Percentiles rank a stretch among this genome's conserved stretches.
Evolutionary conservation across 305 asterid species (phyloP).

Genomic region (Petunia hybrid): DNA sequence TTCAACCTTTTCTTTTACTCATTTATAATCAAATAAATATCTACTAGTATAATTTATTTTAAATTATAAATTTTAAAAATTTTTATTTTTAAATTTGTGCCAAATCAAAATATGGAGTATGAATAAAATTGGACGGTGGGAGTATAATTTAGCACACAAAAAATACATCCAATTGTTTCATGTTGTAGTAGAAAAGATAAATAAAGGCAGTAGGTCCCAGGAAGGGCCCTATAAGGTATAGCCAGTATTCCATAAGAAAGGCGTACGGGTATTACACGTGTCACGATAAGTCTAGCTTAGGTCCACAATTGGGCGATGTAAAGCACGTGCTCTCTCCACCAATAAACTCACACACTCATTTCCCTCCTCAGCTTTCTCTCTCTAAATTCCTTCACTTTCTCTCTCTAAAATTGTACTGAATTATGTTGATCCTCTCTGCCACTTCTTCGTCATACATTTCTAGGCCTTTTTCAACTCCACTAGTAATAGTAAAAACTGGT

Average conservation of each 20-base stretch:
- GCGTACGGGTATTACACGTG: neutral
- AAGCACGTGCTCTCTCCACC: slow-evolving; percentile 34
- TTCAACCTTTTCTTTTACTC: too few species aligned
- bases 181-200: too few species aligned
- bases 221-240: neutral
- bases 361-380: neutral
- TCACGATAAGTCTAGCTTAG: slow-evolving; percentile 23
- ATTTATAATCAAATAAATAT: too few species aligned
- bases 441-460: slow-evolving; percentile 49
- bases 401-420: slow-evolving; percentile 23
- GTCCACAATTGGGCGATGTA: slow-evolving; percentile 26
- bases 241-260: neutral
- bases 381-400: neutral
- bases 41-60: too few species aligned
- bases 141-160: too few species aligned
- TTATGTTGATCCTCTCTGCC: slow-evolving; percentile 48
- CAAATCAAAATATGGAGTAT: too few species aligned
- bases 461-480: slow-evolving; percentile 38
- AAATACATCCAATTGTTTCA: too few species aligned
- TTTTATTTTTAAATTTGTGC: too few species aligned
- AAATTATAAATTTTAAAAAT: too few species aligned
- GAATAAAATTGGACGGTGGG: too few species aligned
- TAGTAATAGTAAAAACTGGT: slow-evolving; percentile 44
- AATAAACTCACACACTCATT: neutral
- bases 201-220: too few species aligned